Conservation (phyloP, 208 protist genomes). For the Endotrypanum monterogeii region DNA sequence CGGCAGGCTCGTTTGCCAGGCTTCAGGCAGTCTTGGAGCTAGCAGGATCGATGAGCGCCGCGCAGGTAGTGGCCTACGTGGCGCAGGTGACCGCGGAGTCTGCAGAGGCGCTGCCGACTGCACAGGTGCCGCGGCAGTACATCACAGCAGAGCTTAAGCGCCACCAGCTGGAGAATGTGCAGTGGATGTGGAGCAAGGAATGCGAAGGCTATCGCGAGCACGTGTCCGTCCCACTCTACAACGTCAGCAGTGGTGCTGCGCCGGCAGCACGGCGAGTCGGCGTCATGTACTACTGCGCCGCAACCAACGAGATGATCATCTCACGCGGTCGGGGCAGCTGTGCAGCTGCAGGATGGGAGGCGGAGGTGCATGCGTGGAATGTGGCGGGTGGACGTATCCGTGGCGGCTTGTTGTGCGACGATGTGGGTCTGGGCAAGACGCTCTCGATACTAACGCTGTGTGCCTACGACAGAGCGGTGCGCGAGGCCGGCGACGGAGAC, state of each 20-base stretch:
- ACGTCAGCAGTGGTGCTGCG: not conserved
- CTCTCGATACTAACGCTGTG: conserved; percentile 55
- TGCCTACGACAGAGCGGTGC: conserved; percentile 25
- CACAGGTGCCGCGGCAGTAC: conserved; percentile 23
- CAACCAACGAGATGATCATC: conserved; percentile 14
- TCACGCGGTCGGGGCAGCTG: not conserved
- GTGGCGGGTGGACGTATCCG: conserved; percentile 8
- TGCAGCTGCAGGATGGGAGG: not conserved
- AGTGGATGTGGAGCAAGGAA: conserved; percentile 44
- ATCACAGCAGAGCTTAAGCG: conserved; percentile 42
- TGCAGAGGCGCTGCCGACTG: conserved; percentile 14
- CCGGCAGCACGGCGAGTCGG: conserved; percentile 1
- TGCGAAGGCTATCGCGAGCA: conserved; percentile 30
- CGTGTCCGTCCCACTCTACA: conserved; percentile 33
- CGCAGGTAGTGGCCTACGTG: conserved; percentile 25
- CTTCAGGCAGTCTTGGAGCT: conserved; percentile 23
- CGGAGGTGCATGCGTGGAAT: not conserved
- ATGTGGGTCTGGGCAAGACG: conserved; percentile 78
- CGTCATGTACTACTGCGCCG: conserved; percentile 44
- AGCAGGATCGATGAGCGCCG: conserved; percentile 13
- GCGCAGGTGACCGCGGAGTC: conserved; percentile 15
- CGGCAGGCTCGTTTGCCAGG: conserved; percentile 17
- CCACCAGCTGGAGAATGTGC: conserved; percentile 53
- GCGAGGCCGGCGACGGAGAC: conserved; percentile 4
- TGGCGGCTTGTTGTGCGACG: conserved; percentile 63